Evolutionary conservation across 768 basidiomycete genomes (phyloP), one percentile per base, ranked within the genome.

Genomic region (Collybia mongolica): DNA sequence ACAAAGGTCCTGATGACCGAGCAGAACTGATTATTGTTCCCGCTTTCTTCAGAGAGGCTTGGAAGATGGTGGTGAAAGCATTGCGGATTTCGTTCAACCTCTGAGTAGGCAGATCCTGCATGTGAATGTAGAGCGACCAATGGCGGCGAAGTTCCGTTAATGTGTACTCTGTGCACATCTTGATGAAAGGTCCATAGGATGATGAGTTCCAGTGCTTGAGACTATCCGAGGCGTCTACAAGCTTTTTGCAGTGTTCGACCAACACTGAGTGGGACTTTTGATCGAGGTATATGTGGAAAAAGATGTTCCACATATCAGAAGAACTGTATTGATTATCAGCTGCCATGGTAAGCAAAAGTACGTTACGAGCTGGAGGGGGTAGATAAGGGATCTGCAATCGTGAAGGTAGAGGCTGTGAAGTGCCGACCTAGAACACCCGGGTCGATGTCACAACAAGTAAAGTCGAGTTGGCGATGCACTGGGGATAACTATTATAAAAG

Each of bases 381-480:
- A 17, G 20, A 29, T 37, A 18, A 46, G n/a, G 1, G 14, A 4
- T 9, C 26, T 17, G 45, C 36, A 12, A 2, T 4, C 3, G 39
- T 29, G 15, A 19, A 39, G 2, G 24, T 14, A 20, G 15, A 28
- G 12, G 20, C 41, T n/a, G n/a, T n/a, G 8, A n/a, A 18, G 32
- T 37, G 20, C 56, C 15, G 51, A 72, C 72, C 70, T 24, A 73
- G 49, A 6, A 72, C 49, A 5, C 64, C 72, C 2, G 71, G 65
- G 39, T 74, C 72, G 7, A 66, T 49, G 59, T 74, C 72, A 45
- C 65, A 71, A 46, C 71, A 72, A 20, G 71, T 72, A 46, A 74
- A 69, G 48, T 72, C 69, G 5, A 72, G 49, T n/a, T 46, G 44
- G 7, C 67, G 54, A 5, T 48, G 38, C 29, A 40, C 55, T 59